Evolutionary conservation across 176 grass and related monocot species (phyloP).

Genomic region (Triticum aestivum): DNA sequence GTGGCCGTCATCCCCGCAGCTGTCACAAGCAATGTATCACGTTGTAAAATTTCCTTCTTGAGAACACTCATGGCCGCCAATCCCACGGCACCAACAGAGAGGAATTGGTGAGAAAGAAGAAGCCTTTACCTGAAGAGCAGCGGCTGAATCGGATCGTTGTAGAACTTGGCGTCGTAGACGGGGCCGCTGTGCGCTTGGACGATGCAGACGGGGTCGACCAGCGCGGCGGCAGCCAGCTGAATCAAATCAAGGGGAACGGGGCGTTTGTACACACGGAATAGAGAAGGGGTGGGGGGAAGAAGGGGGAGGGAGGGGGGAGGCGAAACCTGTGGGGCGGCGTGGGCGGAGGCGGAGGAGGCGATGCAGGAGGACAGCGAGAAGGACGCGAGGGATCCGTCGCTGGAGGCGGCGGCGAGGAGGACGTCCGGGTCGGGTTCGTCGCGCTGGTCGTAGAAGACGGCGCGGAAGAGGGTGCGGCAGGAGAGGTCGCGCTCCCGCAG

Average conservation of each 20-base stretch:
- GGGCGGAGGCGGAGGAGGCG: slow-evolving; percentile 20
- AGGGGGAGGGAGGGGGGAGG: background rate
- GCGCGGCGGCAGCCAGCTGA: background rate
- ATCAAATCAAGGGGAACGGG: background rate
- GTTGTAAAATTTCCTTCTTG: background rate
- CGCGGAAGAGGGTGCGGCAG: slow-evolving; percentile 74
- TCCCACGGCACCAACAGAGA: background rate
- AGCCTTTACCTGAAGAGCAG: slow-evolving; percentile 77
- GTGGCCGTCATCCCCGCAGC: slow-evolving; percentile 75
- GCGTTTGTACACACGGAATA: background rate
- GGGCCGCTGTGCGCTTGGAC: slow-evolving; percentile 79
- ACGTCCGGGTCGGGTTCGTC: slow-evolving; percentile 48
- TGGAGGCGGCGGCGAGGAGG: slow-evolving; percentile 67
- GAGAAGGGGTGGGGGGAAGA: background rate
- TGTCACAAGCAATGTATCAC: slow-evolving; percentile 24
- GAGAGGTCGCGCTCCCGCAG: slow-evolving; percentile 53
- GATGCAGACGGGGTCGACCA: slow-evolving; percentile 54
- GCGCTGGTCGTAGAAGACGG: slow-evolving; percentile 58
- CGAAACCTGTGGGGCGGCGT: background rate
- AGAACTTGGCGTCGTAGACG: slow-evolving; percentile 77
- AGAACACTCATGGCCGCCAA: background rate
- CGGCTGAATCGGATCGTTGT: slow-evolving; percentile 40
- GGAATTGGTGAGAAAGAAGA: background rate
- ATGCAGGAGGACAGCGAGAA: slow-evolving; percentile 73
- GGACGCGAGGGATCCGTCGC: slow-evolving; percentile 64